A percentile compares a stretch with the other conserved stretches of the same genome.
Evolutionary conservation across 306 rosid genomes (phyloP).

Genomic region (Pyrus bretschneideri): DNA sequence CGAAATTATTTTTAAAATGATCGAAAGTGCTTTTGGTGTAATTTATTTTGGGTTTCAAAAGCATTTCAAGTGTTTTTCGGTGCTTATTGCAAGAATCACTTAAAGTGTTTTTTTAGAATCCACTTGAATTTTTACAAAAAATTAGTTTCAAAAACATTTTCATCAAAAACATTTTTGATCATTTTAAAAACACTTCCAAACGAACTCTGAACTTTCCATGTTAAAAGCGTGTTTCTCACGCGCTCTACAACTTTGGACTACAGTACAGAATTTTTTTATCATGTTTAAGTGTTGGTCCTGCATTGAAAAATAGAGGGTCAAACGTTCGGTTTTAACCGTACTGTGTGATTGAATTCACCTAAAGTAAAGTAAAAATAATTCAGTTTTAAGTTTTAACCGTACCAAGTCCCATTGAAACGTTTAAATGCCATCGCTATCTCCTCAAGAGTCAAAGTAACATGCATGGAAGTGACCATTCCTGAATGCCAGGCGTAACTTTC

Average conservation of each 20-base stretch:
- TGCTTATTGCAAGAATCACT: too few relatives aligned
- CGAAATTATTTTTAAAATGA: too few relatives aligned
- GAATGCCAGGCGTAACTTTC: not conserved
- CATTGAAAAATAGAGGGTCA: not conserved
- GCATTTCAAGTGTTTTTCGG: too few relatives aligned
- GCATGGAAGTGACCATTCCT: constrained; percentile 1
- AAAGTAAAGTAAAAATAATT: not conserved
- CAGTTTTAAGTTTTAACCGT: not conserved
- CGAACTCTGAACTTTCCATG: fast-evolving
- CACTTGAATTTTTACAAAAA: too few relatives aligned
- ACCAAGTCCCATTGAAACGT: not conserved
- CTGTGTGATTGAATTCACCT: not conserved
- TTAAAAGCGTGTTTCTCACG: too few relatives aligned
- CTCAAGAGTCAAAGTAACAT: not conserved
- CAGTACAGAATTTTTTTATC: not conserved
- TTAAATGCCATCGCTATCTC: not conserved
- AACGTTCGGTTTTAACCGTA: not conserved
- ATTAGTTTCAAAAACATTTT: too few relatives aligned
- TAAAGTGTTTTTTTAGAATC: too few relatives aligned
- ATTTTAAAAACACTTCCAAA: too few relatives aligned
- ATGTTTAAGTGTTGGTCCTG: not conserved
- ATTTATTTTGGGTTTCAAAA: too few relatives aligned
- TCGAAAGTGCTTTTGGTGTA: fast-evolving
- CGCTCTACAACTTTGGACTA: too few relatives aligned
- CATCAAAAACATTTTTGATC: fast-evolving